A percentile compares a stretch with the other conserved stretches of the same genome.
Evolutionary conservation across 495 filamentous ascomycete genomes (phyloP).

Genomic region (Aspergillus nidulans): DNA sequence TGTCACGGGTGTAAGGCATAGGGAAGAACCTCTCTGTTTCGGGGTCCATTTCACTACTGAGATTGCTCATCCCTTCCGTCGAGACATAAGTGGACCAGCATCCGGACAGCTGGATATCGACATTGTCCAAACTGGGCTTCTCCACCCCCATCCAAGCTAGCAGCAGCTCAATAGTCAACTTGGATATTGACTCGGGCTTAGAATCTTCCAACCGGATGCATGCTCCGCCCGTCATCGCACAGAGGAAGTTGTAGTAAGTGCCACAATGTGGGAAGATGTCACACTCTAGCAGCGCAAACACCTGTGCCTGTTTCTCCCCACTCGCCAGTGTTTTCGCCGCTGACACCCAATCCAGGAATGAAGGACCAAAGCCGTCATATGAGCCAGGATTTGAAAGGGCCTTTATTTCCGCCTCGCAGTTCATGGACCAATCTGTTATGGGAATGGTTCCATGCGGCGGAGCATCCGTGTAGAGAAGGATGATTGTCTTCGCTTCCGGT

Average conservation of each 20-base stretch:
- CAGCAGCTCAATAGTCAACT: slow-evolving; percentile 37
- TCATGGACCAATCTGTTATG: background rate
- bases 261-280: background rate
- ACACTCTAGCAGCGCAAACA: slow-evolving; percentile 29
- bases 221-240: slow-evolving; percentile 31
- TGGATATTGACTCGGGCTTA: slow-evolving; percentile 27
- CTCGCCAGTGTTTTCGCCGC: slow-evolving; percentile 20
- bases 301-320: slow-evolving; percentile 33
- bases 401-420: background rate
- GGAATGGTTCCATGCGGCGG: slow-evolving; percentile 30
- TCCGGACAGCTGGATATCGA: background rate
- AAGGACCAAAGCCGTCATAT: slow-evolving; percentile 26
- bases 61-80: slow-evolving; percentile 1
- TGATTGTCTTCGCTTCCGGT: slow-evolving; percentile 38
- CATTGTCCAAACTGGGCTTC: slow-evolving; percentile 19
- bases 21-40: slow-evolving; percentile 5
- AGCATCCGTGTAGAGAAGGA: slow-evolving; percentile 46
- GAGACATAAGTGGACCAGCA: slow-evolving; percentile 4
- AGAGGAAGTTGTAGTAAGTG: slow-evolving; percentile 33
- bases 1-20: background rate
- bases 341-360: slow-evolving; percentile 40
- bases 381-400: slow-evolving; percentile 13
- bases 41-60: slow-evolving; percentile 4
- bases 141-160: slow-evolving; percentile 46
- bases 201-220: slow-evolving; percentile 26